These are phyloP conservation scores for Bacidia rubella DNA, from an alignment of 495 filamentous ascomycete genomes.

Conservation along the genomic window DNA sequence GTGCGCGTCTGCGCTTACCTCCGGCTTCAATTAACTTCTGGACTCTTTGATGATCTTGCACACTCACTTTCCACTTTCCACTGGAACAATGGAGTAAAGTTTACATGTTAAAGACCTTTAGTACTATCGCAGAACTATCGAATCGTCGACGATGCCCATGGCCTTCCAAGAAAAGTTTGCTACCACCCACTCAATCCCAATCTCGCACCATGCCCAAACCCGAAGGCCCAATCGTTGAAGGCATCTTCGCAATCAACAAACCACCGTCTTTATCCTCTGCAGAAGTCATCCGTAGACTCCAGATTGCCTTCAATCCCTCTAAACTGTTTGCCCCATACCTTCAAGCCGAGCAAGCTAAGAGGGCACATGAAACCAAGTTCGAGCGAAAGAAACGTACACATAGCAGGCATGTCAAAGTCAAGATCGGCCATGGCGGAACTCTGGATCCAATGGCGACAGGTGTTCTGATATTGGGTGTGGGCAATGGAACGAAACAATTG, in stretches of 20 bases:
- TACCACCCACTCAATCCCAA: neutral
- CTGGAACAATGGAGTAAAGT: too few relatives aligned
- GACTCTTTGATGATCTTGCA: too few relatives aligned
- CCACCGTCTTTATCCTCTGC: slow-evolving; percentile 72
- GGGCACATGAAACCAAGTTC: slow-evolving; percentile 37
- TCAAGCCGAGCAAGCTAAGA: slow-evolving; percentile 36
- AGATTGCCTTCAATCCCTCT: slow-evolving; percentile 71
- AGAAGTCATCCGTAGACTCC: slow-evolving; percentile 73
- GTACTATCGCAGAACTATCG: neutral
- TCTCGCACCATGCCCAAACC: slow-evolving; percentile 34
- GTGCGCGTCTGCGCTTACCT: neutral
- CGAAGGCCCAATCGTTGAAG: slow-evolving; percentile 51
- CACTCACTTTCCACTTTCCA: too few relatives aligned
- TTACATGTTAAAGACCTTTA: neutral
- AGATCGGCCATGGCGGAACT: slow-evolving; percentile 93
- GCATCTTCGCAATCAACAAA: slow-evolving; percentile 85
- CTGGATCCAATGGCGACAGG: slow-evolving; percentile 90
- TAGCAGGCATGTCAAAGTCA: slow-evolving; percentile 48
- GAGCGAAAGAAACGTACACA: slow-evolving; percentile 39
- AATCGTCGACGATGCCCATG: neutral
- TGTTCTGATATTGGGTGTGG: slow-evolving; percentile 77
- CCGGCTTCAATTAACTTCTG: neutral
- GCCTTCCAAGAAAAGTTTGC: neutral
- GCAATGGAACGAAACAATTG: slow-evolving; percentile 74
- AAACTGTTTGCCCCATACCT: slow-evolving; percentile 62